phyloP scores from a whole-genome alignment of 176 grass and related monocot species.

The Bothriochloa decipiens region DNA sequence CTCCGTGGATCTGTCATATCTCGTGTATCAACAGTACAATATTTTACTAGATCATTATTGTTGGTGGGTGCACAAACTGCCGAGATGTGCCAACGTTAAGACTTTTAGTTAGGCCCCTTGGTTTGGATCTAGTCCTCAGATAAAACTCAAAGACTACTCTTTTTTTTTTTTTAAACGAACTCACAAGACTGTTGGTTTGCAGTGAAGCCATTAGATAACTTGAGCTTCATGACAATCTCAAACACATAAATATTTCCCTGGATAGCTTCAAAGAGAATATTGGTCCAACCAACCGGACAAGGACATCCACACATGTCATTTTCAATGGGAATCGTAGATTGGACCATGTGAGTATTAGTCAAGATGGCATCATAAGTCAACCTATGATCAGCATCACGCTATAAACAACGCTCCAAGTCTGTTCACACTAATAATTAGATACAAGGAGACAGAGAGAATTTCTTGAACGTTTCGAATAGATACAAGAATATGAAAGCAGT shows the following conservation, averaged over 20 bases:
- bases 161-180: no score
- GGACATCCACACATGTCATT: constrained; percentile 37
- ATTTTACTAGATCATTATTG: neutral
- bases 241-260: neutral
- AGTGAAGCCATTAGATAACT: neutral
- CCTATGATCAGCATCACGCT: constrained; percentile 15
- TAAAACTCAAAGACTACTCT: neutral
- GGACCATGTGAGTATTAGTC: constrained; percentile 17
- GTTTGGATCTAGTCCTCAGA: constrained; percentile 12
- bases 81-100: neutral
- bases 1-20: neutral
- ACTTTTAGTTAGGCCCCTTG: neutral
- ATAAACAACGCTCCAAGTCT: neutral
- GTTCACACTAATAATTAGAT: constrained; percentile 6
- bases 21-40: neutral
- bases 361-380: constrained; percentile 33
- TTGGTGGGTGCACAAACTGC: constrained; percentile 4
- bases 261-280: constrained; percentile 19
- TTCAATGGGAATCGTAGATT: constrained; percentile 30
- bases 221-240: neutral
- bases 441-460: neutral
- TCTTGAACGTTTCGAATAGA: neutral
- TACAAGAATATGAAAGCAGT: neutral
- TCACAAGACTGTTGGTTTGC: neutral
- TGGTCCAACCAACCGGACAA: constrained; percentile 29